phyloP scores from a whole-genome alignment of 257 asterid genomes.

The Solanum chilense region DNA sequence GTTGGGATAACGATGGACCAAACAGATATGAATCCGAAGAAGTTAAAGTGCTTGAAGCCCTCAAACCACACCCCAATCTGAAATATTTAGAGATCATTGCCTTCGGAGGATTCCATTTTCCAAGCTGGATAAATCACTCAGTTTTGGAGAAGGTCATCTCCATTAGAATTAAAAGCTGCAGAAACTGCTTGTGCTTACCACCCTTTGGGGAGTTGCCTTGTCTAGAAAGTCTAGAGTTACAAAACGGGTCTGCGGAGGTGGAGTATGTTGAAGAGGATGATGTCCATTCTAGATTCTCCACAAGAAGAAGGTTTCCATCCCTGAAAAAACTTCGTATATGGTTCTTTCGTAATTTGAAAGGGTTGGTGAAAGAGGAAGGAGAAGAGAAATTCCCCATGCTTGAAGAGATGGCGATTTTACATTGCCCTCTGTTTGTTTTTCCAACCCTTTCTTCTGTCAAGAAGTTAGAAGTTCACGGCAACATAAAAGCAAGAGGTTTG shows the following conservation, averaged over 20 bases:
- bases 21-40: background rate
- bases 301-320: slow-evolving; percentile 1
- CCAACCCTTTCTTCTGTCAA: background rate
- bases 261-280: background rate
- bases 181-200: slow-evolving; percentile 3
- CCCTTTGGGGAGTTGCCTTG: slow-evolving; percentile 6
- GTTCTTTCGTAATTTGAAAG: slow-evolving; percentile 1
- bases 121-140: slow-evolving; percentile 16
- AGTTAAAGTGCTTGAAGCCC: slow-evolving; percentile 9
- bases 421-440: background rate
- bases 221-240: background rate
- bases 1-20: background rate
- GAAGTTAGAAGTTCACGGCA: background rate
- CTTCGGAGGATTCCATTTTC: slow-evolving; percentile 9
- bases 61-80: slow-evolving; percentile 12
- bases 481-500: background rate
- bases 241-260: background rate
- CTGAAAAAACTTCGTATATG: background rate
- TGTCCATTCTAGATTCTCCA: background rate
- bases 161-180: background rate
- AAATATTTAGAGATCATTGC: background rate
- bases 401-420: background rate
- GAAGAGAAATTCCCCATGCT: slow-evolving; percentile 6
- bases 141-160: background rate
- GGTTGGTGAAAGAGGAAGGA: background rate